Base-by-base conservation (phyloP, 1,139 yeast genomes). In the Saccharomyces hybrid region DNA sequence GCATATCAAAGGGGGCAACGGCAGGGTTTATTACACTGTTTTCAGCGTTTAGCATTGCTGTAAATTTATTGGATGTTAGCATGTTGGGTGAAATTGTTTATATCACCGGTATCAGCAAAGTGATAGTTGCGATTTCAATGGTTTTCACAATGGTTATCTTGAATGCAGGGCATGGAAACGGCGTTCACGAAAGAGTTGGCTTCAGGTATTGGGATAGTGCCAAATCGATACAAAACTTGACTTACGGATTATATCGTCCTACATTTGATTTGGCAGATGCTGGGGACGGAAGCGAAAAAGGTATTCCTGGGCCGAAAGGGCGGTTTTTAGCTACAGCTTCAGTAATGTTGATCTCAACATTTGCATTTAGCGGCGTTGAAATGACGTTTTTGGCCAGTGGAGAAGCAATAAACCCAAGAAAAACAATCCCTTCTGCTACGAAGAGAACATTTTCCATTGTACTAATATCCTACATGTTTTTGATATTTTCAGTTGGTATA, bases 311-410 rank as follows among this genome's bases (percentile, higher is more conserved):
- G 1, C 67, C 74, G 46, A 67, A 70, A 27, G 95, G 95, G 0
- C 70, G 89, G 52, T 81, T 88, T 59, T 71, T 85, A 54, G 83
- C 89, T 44, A 67, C 86, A 16, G 61, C 84, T 56, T 78, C 81
- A 1, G 89, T 89, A 0, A 73, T 83, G 8, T 71, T 82, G 46
- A 80, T 82, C 20, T 84, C 89, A 0, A 77, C 88, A 0, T 86
- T 83, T 66, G 84, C 95, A 0, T 88, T 83, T 63, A 81, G 86
- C 58, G 96, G 96, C 0, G 84, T 90, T 0, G 95, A 88, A 63
- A 81, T 85, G 63, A 90, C 88, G 28, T 84, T 87, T 61, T 80
- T 88, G 56, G 90, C 95, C 1, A 91, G 93, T n/a, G 89, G 93
- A 61, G 96, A 89, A 69, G 88, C 93, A 3, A 75, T 84, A 55